phyloP scores from a whole-genome alignment of 495 filamentous ascomycete genomes.

The Copromyces sp. region DNA sequence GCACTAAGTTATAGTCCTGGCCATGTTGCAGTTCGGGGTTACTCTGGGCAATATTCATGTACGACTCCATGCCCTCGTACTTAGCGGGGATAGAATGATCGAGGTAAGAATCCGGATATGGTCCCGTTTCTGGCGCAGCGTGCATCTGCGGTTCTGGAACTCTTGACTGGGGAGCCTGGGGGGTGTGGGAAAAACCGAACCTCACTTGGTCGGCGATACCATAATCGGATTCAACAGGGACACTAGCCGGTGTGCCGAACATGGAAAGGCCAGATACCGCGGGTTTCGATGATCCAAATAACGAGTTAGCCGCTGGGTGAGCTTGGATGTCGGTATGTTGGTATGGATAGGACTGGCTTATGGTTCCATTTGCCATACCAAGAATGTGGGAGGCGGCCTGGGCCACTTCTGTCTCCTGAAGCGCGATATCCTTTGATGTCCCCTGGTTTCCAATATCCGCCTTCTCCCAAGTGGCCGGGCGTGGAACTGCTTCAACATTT shows the following conservation, averaged over 20 bases:
- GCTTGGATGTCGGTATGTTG: neutral
- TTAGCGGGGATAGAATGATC: constrained; percentile 5
- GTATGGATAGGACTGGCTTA: neutral
- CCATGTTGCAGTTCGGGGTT: constrained; percentile 1
- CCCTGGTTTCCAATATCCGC: neutral
- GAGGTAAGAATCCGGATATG: constrained; percentile 18
- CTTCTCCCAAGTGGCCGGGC: neutral
- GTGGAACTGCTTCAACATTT: neutral
- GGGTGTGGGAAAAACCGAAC: constrained; percentile 24
- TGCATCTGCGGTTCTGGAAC: neutral
- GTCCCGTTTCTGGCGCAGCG: constrained; percentile 1
- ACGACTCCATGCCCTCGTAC: constrained; percentile 11
- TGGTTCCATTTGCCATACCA: neutral
- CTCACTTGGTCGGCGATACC: constrained; percentile 23
- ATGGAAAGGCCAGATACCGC: constrained; percentile 8
- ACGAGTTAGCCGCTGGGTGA: neutral
- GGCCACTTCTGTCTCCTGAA: neutral
- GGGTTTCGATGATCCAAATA: constrained; percentile 10
- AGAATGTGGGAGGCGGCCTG: neutral
- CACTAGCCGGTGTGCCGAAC: constrained; percentile 14
- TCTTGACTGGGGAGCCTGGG: constrained; percentile 7
- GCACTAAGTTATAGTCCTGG: neutral
- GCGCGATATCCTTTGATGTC: neutral
- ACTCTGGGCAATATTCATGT: constrained; percentile 3
- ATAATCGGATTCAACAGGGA: constrained; percentile 4